Evolutionary conservation across 345 rosid species (phyloP).

Genomic region (Euphorbia pulcherrima): DNA sequence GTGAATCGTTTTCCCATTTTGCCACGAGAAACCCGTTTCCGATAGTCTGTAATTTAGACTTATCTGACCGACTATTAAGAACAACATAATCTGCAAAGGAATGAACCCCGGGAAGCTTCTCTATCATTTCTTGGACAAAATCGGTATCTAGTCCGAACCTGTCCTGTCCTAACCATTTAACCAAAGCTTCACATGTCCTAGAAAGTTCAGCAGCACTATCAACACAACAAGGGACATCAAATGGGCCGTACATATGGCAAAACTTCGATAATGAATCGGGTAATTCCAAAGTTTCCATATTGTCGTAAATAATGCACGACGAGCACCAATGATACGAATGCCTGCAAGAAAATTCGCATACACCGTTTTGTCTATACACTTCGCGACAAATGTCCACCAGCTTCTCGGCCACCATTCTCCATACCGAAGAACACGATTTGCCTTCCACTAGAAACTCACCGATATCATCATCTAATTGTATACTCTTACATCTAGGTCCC

Average conservation of each 20-base stretch:
- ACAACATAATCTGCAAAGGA: slow-evolving; percentile 25
- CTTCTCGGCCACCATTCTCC: slow-evolving; percentile 36
- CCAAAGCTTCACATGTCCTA: slow-evolving; percentile 23
- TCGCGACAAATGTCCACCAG: slow-evolving; percentile 24
- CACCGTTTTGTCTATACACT: slow-evolving; percentile 21
- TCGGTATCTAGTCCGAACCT: slow-evolving; percentile 37
- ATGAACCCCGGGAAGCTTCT: slow-evolving; percentile 29
- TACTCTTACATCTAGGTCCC: slow-evolving; percentile 3
- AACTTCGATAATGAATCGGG: slow-evolving; percentile 30
- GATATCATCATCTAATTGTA: slow-evolving; percentile 23
- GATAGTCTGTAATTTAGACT: slow-evolving; percentile 23
- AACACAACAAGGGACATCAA: not conserved
- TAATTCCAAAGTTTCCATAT: slow-evolving; percentile 4
- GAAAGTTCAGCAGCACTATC: slow-evolving; percentile 25
- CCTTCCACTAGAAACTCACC: slow-evolving; percentile 38
- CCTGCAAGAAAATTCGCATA: slow-evolving; percentile 28
- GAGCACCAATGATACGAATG: slow-evolving; percentile 28
- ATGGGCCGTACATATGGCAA: slow-evolving; percentile 21
- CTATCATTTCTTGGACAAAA: slow-evolving; percentile 40
- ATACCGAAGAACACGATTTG: slow-evolving; percentile 30
- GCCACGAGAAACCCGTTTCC: slow-evolving; percentile 28
- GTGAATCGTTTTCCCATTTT: slow-evolving; percentile 19
- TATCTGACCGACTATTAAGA: slow-evolving; percentile 21
- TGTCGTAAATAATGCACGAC: slow-evolving; percentile 10
- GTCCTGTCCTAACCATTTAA: slow-evolving; percentile 35